A percentile compares a stretch with the other conserved stretches of the same genome.
These are phyloP conservation scores for Xylaria sp. DNA, from an alignment of 2,329 filamentous ascomycete species.

Conservation along the genomic window DNA sequence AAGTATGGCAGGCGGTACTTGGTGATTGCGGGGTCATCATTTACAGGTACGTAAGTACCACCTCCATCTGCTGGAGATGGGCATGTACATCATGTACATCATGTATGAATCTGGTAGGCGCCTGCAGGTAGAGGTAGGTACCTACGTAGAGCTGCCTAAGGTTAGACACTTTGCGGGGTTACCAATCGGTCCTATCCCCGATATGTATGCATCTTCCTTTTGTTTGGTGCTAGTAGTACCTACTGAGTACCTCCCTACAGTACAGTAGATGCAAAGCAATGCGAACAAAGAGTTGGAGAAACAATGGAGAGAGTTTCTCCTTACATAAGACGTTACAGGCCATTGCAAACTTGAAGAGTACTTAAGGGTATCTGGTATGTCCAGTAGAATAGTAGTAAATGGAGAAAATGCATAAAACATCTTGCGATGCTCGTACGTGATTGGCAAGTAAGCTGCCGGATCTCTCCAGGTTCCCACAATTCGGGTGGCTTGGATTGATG, in stretches of 20 bases:
- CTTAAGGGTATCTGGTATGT: no score
- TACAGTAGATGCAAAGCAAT: no score
- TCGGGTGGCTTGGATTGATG: conserved; percentile 18
- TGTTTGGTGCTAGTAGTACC: conserved; percentile 10
- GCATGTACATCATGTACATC: no score
- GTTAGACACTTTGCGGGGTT: conserved; percentile 20
- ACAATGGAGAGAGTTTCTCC: conserved; percentile 2
- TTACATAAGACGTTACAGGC: no score
- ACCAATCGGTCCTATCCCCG: conserved; percentile 3
- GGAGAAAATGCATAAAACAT: conserved; percentile 14
- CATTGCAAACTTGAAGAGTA: conserved; percentile 1
- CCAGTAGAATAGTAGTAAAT: neutral
- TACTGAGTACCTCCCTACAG: no score
- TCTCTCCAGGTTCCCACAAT: conserved; percentile 26
- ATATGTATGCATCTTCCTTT: neutral
- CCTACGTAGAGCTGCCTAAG: neutral
- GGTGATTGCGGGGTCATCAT: conserved; percentile 12
- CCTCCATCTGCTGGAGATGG: no score
- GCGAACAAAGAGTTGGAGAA: conserved; percentile 16
- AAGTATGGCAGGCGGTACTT: neutral
- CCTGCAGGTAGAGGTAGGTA: no score
- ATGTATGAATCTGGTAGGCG: no score
- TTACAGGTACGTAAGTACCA: neutral
- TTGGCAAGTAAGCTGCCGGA: conserved; percentile 17
- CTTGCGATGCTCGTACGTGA: conserved; percentile 10